Evolutionary conservation across 2,329 filamentous ascomycete genomes (phyloP).

Genomic region (Diaporthe citrichinensis): DNA sequence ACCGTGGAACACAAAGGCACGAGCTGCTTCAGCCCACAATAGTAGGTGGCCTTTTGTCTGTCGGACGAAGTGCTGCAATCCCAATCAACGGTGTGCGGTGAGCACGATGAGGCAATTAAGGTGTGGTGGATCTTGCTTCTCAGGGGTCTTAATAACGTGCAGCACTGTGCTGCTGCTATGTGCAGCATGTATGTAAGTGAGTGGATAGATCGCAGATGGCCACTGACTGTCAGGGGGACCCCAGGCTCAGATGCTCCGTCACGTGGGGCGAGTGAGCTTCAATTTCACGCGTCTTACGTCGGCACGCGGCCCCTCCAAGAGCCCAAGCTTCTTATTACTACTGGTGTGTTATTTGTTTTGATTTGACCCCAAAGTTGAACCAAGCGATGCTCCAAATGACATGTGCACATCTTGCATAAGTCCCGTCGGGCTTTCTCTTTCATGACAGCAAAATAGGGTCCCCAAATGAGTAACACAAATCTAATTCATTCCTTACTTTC

Average conservation of each 20-base stretch:
- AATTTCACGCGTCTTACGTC: conserved; percentile 17
- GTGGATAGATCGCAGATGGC: conserved; percentile 28
- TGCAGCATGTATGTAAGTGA: background rate
- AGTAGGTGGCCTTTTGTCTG: background rate
- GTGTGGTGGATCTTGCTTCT: conserved; percentile 20
- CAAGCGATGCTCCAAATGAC: conserved; percentile 18
- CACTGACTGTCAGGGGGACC: conserved; percentile 17
- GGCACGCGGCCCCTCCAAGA: conserved; percentile 31
- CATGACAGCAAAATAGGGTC: background rate
- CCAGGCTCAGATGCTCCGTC: background rate
- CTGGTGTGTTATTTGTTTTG: conserved; percentile 33
- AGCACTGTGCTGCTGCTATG: background rate
- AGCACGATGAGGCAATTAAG: conserved; percentile 22
- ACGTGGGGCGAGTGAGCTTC: conserved; percentile 12
- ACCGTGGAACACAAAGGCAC: background rate
- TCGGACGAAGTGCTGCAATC: background rate
- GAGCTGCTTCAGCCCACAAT: background rate
- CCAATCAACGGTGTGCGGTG: conserved; percentile 11
- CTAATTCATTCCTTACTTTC: background rate
- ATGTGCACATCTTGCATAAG: conserved; percentile 24
- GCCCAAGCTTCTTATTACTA: conserved; percentile 13
- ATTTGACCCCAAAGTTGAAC: conserved; percentile 30
- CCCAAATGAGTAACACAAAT: conserved; percentile 12
- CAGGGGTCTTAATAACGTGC: conserved; percentile 23
- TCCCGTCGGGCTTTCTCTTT: background rate